Base-by-base conservation (phyloP, 495 filamentous ascomycete species). In the Xylaria flabelliformis region DNA sequence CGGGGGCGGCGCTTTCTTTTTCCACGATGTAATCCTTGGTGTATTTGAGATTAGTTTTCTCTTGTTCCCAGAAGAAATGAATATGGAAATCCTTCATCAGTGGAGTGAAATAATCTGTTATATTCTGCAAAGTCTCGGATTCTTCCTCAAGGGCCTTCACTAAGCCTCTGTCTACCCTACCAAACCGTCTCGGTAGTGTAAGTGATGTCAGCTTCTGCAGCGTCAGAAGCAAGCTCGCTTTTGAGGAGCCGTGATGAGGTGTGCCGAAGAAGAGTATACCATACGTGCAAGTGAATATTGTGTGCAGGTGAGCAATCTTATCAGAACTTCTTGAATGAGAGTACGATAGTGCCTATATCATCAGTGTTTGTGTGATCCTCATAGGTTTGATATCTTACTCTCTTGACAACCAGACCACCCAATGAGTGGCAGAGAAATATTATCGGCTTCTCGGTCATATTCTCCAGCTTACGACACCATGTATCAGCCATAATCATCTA, bases 11-110 rank as follows among this genome's bases (percentile, higher is more conserved):
- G 17, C 55, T 59, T 36, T 59, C 55, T n/a, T n/a, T 59, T 59
- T 59, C 55, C 29, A 59, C 55, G 17, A 59, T n/a, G 15, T 36
- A 59, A 59, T 59, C 55, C 29, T 59, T 59, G 26, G 55, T 59
- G 55, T 59, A 59, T 13, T 36, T 36, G 55, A 59, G 55, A 17
- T 59, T 29, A 17, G 55, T 36, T 15, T 59, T 59, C 36, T 59
- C 55, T 36, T 59, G 55, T 59, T 59, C 55, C 55, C 55, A 59
- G 55, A 59, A 59, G 13, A 59, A 59, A n/a, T 59, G 55, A 36
- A 59, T 36, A 36, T 59, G 55, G 29, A 59, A 59, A n/a, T 59
- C 55, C 55, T 59, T 59, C 55, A 59, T 59, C 55, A 59, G 6
- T 13, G 55, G 55, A 12, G 29, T 24, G 17, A 59, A 59, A 29